Conservation (phyloP, 2,329 filamentous ascomycete species). For the Cercospora brassicicola region DNA sequence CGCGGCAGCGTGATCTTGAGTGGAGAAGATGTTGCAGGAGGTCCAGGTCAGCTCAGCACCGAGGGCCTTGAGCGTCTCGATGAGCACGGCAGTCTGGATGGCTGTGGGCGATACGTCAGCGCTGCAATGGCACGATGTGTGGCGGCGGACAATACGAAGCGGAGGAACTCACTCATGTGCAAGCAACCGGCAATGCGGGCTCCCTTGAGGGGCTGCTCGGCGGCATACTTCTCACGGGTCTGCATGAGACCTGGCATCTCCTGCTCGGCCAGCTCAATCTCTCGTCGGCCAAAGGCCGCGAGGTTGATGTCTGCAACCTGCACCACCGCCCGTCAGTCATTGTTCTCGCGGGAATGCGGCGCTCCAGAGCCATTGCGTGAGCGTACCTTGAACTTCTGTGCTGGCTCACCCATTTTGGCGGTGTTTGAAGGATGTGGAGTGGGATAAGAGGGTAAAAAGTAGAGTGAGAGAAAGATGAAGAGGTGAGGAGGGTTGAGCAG, state of each 20-base stretch:
- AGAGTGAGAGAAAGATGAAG: constrained; percentile 25
- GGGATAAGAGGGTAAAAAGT: constrained; percentile 19
- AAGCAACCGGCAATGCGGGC: constrained; percentile 96
- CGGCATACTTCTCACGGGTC: constrained; percentile 86
- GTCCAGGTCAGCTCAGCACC: constrained; percentile 99
- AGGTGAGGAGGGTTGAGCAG: constrained; percentile 9
- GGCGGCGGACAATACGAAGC: background rate
- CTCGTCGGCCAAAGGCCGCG: constrained; percentile 96
- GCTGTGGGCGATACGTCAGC: constrained; percentile 49
- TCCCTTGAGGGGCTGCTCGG: constrained; percentile 89
- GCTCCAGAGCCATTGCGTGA: background rate
- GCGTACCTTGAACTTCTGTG: constrained; percentile 79
- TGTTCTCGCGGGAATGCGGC: background rate
- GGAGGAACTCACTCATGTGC: constrained; percentile 77
- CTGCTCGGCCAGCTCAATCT: constrained; percentile 94
- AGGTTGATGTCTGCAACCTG: constrained; percentile 89
- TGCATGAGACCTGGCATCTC: constrained; percentile 97
- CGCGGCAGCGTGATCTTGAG: constrained; percentile 95
- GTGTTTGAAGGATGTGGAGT: constrained; percentile 24
- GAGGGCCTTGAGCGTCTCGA: constrained; percentile 92
- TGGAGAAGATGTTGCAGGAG: constrained; percentile 99
- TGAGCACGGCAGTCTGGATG: constrained; percentile 98
- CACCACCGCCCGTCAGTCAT: constrained; percentile 12
- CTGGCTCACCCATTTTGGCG: constrained; percentile 69
- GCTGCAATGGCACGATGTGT: background rate